Percentiles rank a stretch among this genome's conserved stretches.
Evolutionary conservation across 148 eudicot species (phyloP).

Genomic region (Chenopodium formosanum): DNA sequence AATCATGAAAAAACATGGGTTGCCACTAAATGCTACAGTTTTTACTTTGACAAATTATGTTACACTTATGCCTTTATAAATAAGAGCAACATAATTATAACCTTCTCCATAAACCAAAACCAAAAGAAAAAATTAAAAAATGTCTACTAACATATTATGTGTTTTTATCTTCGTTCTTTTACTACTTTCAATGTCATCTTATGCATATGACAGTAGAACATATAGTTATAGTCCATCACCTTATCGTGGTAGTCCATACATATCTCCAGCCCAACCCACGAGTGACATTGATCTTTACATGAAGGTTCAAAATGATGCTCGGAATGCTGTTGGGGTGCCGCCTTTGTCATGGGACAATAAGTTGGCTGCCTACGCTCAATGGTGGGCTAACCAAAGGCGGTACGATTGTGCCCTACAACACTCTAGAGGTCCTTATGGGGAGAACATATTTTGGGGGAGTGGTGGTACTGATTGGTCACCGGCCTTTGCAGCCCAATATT

Average conservation of each 20-base stretch:
- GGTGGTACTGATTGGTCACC: slow-evolving; percentile 61
- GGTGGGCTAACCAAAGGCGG: slow-evolving; percentile 52
- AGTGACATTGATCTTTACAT: slow-evolving; percentile 35
- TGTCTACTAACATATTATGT: slow-evolving; percentile 13
- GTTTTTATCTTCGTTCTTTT: slow-evolving; percentile 16
- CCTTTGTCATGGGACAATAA: slow-evolving; percentile 61
- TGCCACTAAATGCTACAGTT: slow-evolving; percentile 38
- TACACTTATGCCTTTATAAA: background rate
- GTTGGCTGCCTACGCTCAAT: slow-evolving; percentile 49
- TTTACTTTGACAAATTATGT: background rate
- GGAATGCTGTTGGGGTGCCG: slow-evolving; percentile 40
- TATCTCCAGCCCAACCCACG: slow-evolving; percentile 1
- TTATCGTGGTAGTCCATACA: background rate
- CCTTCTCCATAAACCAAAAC: too few relatives aligned
- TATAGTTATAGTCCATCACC: background rate
- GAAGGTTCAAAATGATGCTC: slow-evolving; percentile 57
- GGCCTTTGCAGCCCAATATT: slow-evolving; percentile 46
- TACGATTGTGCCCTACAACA: slow-evolving; percentile 59
- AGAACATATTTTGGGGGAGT: slow-evolving; percentile 85
- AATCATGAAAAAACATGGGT: slow-evolving; percentile 70
- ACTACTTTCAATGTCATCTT: slow-evolving; percentile 16
- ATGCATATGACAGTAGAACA: slow-evolving; percentile 15
- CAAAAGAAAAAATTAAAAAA: background rate
- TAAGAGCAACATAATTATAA: background rate
- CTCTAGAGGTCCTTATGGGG: slow-evolving; percentile 72